Conservation (phyloP, 163 green algal species). For the Prototheca stagnorum region DNA sequence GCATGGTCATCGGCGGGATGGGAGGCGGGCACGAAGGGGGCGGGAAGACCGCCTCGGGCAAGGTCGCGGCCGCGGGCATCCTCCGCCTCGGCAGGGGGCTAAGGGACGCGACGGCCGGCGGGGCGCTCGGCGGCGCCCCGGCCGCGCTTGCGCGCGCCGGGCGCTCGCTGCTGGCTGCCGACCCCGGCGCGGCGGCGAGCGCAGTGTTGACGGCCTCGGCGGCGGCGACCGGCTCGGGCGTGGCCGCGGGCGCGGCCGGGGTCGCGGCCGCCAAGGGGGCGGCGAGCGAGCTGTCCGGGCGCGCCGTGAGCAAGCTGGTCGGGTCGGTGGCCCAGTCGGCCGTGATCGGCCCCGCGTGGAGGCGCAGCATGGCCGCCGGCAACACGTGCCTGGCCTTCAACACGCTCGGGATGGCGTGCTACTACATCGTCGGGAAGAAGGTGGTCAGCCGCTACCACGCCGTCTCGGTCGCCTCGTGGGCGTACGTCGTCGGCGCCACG, state of each 20-base stretch:
- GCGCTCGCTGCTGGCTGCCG: no score
- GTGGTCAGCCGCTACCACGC: conserved; percentile 8
- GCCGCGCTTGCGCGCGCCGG: no score
- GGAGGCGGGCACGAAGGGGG: no score
- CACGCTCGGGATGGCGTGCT: conserved; percentile 35
- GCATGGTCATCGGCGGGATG: conserved; percentile 30
- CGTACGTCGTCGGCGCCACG: conserved; percentile 21
- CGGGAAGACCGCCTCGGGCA: no score
- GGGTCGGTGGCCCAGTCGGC: not conserved
- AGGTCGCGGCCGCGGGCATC: no score
- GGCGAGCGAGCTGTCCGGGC: not conserved
- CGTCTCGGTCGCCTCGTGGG: conserved; percentile 17
- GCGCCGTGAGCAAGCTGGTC: not conserved
- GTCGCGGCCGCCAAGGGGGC: no score
- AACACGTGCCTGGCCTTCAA: conserved; percentile 39
- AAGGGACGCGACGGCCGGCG: no score
- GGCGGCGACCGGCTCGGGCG: not conserved
- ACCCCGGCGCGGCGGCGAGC: no score
- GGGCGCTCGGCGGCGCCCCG: no score
- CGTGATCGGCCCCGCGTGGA: conserved; percentile 1
- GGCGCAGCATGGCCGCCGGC: conserved; percentile 26
- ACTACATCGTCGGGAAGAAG: conserved; percentile 36
- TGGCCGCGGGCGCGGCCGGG: not conserved
- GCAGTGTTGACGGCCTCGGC: no score
- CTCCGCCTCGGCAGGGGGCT: not conserved